Percentiles rank a stretch among this genome's conserved stretches.
These are phyloP conservation scores for Solanum rostratum DNA, from an alignment of 257 asterid species.

Conservation along the genomic window DNA sequence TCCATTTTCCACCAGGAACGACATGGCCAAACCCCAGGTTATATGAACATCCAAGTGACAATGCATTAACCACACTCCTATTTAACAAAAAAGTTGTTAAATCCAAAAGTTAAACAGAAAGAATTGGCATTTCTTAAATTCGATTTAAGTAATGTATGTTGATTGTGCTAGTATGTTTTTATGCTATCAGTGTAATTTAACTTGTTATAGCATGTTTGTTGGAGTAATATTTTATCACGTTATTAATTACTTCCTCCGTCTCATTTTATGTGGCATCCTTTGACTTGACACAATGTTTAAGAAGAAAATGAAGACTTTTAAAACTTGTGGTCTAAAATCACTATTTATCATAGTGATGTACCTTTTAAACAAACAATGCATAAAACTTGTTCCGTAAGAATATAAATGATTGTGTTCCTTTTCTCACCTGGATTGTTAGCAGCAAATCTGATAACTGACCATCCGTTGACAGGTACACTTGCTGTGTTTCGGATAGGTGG, in stretches of 20 bases:
- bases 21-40: slow-evolving; percentile 76
- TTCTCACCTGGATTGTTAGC: slow-evolving; percentile 85
- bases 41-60: slow-evolving; percentile 88
- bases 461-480: slow-evolving; percentile 74
- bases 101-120: background rate
- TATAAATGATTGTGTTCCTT: background rate
- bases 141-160: background rate
- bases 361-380: background rate
- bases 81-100: background rate
- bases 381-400: background rate
- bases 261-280: too few relatives aligned
- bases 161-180: background rate
- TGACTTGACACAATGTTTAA: too few relatives aligned
- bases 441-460: slow-evolving; percentile 82
- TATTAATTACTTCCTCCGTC: background rate
- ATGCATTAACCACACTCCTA: slow-evolving; percentile 83
- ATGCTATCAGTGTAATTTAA: background rate
- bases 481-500: slow-evolving; percentile 81
- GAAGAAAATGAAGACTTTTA: too few relatives aligned
- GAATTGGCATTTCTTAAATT: background rate
- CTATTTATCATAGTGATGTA: background rate
- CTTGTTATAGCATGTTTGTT: background rate
- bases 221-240: background rate
- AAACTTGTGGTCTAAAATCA: too few relatives aligned
- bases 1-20: slow-evolving; percentile 70